Percentiles rank a stretch among this genome's conserved stretches.
Evolutionary conservation across 2,329 filamentous ascomycete genomes (phyloP).

Genomic region (Diplodia corticola): DNA sequence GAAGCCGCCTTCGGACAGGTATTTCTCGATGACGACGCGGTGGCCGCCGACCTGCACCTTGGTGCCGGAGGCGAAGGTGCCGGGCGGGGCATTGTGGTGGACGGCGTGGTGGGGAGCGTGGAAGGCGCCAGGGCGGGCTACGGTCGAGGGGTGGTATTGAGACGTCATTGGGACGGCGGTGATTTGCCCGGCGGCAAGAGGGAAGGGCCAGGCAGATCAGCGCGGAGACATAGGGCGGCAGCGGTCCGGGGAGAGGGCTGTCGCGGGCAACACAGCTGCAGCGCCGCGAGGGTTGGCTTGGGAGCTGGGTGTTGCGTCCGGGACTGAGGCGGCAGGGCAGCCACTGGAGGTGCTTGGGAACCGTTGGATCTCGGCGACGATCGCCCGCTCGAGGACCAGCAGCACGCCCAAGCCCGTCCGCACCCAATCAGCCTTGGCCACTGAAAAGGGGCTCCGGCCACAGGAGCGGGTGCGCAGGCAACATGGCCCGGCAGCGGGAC

Average conservation of each 20-base stretch:
- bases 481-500: background rate
- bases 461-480: constrained; percentile 8
- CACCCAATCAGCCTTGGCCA: constrained; percentile 18
- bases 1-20: constrained; percentile 96
- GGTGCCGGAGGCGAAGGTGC: constrained; percentile 89
- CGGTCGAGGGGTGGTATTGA: constrained; percentile 38
- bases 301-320: constrained; percentile 15
- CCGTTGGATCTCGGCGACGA: constrained; percentile 20
- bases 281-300: constrained; percentile 6
- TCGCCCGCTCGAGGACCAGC: constrained; percentile 17
- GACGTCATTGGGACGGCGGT: constrained; percentile 36
- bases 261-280: constrained; percentile 6
- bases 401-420: constrained; percentile 13
- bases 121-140: constrained; percentile 39
- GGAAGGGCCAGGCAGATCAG: constrained; percentile 21
- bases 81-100: constrained; percentile 50
- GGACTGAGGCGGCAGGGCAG: constrained; percentile 16
- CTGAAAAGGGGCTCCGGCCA: constrained; percentile 15
- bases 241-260: constrained; percentile 6
- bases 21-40: constrained; percentile 91
- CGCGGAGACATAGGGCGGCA: constrained; percentile 14
- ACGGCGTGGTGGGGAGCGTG: constrained; percentile 31
- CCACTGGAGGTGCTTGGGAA: background rate
- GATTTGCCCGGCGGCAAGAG: constrained; percentile 21
- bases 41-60: constrained; percentile 96